phyloP scores from a whole-genome alignment of 2,329 filamentous ascomycete genomes.

The Xylaria arbuscula region DNA sequence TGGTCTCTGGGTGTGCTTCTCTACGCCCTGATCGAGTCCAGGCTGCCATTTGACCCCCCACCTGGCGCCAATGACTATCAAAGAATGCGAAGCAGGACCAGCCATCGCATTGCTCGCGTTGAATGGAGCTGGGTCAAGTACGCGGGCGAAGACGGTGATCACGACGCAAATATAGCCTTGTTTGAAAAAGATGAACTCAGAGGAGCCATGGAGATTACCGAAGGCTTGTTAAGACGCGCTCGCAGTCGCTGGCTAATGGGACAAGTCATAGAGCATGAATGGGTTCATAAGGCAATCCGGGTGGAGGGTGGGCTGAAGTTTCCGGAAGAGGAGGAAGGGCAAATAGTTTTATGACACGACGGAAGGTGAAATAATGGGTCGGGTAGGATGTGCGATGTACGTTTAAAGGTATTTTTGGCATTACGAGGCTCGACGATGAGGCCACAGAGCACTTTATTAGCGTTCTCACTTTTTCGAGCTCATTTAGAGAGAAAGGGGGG shows the following conservation, averaged over 20 bases:
- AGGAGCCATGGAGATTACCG: slow-evolving; percentile 83
- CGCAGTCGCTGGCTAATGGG: slow-evolving; percentile 80
- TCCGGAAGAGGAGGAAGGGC: slow-evolving; percentile 67
- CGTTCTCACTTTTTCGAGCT: slow-evolving; percentile 26
- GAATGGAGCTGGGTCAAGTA: slow-evolving; percentile 96
- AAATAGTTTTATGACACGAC: slow-evolving; percentile 58
- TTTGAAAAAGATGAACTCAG: slow-evolving; percentile 73
- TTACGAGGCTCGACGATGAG: not conserved
- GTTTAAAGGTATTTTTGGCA: not conserved
- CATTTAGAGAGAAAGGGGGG: slow-evolving; percentile 1
- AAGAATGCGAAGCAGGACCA: slow-evolving; percentile 82
- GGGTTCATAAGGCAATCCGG: slow-evolving; percentile 79
- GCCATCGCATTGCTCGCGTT: slow-evolving; percentile 92
- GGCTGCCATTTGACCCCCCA: slow-evolving; percentile 90
- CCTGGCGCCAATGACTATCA: slow-evolving; percentile 82
- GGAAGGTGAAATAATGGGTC: slow-evolving; percentile 7
- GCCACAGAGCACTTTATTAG: slow-evolving; percentile 1
- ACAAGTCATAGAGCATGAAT: slow-evolving; percentile 76
- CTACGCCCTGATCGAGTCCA: slow-evolving; percentile 92
- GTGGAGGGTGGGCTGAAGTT: slow-evolving; percentile 72
- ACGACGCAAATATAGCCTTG: slow-evolving; percentile 73
- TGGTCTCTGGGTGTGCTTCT: slow-evolving; percentile 95
- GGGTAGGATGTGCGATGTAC: slow-evolving; percentile 6
- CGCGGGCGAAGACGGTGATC: slow-evolving; percentile 85
- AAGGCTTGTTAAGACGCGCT: slow-evolving; percentile 84